Base-by-base conservation (phyloP, 192 early-diverging fungal species). In the Podila epicladia region DNA sequence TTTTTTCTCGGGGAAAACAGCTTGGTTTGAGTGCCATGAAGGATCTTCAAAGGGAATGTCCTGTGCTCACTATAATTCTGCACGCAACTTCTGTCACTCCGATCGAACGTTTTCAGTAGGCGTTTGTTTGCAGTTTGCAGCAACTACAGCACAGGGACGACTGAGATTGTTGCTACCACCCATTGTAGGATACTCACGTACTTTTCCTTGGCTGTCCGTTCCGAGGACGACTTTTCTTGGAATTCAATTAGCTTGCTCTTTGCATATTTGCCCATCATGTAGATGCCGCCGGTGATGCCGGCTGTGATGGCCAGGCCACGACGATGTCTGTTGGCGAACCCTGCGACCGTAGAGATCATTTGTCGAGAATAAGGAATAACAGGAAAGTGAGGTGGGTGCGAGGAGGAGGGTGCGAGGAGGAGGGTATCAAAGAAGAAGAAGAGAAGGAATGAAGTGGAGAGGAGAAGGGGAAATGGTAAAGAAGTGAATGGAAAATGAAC, bases 141-240 rank as follows among this genome's bases (percentile, higher is more conserved):
- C 41, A 45, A 45, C 41, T 17, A 45, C 15, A 45, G 12, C 15
- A 45, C 3, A 45, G 17, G 13, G 13, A 17, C 41, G 3, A 45
- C 13, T 17, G 41, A 15, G 3, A 15, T 45, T 45, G 12, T 15
- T 15, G 41, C 15, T 15, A 15, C 2, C 41, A 45, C 41, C 41
- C 19, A 55, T 55, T n/a, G 53, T 9, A 15, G 50, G 53, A 24
- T 55, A 55, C 4, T 55, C 53, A 55, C 86, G 45, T 89, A 95
- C 94, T 95, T 95, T 88, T 93, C 90, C 79, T 86, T 89, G 20
- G 93, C 91, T 2, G 87, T 78, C 72, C 92, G 87, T 58, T 96
- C 93, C 24, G 90, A 67, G 20, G 88, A 87, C 35, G 90, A 69
- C 59, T 86, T 82, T 50, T 89, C 87, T 73, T 95, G 90, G 72